A percentile compares a stretch with the other conserved stretches of the same genome.
Conservation (phyloP, 1,284 basidiomycete species). For the Phaffia rhodozyma region DNA sequence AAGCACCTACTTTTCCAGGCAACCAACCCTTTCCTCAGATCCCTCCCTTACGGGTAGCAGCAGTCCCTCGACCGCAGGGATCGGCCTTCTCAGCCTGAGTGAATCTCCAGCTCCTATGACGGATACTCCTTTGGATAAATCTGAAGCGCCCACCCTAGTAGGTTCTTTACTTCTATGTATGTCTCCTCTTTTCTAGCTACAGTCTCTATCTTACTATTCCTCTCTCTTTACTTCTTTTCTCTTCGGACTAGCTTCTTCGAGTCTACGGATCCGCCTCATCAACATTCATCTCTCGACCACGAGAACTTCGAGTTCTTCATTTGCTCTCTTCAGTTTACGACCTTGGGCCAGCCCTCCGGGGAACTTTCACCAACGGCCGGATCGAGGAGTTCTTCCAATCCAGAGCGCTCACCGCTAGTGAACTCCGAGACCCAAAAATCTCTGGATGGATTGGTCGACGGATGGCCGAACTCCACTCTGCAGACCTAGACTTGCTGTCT, state of each 20-base stretch:
- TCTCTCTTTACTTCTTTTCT: slow-evolving; percentile 52
- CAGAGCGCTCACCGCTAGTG: slow-evolving; percentile 56
- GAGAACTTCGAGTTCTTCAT: slow-evolving; percentile 75
- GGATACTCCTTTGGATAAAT: background rate
- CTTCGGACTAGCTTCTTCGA: slow-evolving; percentile 41
- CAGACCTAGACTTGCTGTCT: slow-evolving; percentile 60
- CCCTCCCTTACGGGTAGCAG: background rate
- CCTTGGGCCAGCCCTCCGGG: slow-evolving; percentile 81
- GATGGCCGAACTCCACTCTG: slow-evolving; percentile 86
- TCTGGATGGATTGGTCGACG: slow-evolving; percentile 74
- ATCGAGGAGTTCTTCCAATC: slow-evolving; percentile 89
- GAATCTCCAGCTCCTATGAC: background rate
- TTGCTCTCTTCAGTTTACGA: slow-evolving; percentile 70
- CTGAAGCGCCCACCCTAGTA: slow-evolving; percentile 13
- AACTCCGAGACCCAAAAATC: slow-evolving; percentile 59
- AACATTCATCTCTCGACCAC: slow-evolving; percentile 67
- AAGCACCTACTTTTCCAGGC: slow-evolving; percentile 20
- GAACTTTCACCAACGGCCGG: slow-evolving; percentile 85
- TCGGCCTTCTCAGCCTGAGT: background rate
- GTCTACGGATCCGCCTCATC: slow-evolving; percentile 81
- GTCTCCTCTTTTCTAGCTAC: slow-evolving; percentile 34
- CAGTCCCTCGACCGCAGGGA: background rate
- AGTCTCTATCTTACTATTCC: slow-evolving; percentile 28
- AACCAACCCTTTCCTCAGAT: background rate
- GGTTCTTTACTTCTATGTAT: slow-evolving; percentile 23